Percentiles rank a stretch among this genome's conserved stretches.
These are phyloP conservation scores for Mycena sanguinolenta DNA, from an alignment of 768 basidiomycete genomes.

Conservation along the genomic window DNA sequence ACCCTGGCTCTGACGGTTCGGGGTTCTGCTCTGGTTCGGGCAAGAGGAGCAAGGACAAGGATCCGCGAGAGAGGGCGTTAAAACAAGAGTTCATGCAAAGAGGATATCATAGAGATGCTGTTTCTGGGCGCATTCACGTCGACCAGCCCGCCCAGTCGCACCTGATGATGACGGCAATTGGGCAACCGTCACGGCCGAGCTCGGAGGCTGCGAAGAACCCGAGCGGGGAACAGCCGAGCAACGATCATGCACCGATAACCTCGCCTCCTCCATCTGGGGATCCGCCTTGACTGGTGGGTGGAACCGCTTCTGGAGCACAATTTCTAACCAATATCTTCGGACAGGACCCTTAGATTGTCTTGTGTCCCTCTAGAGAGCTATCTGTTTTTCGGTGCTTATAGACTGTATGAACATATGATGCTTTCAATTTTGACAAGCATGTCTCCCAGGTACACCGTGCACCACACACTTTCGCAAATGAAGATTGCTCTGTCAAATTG, in stretches of 20 bases:
- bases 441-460: too few relatives aligned
- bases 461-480: too few relatives aligned
- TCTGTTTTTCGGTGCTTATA: too few relatives aligned
- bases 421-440: too few relatives aligned
- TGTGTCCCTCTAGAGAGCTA: too few relatives aligned
- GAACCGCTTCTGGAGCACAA: background rate
- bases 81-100: slow-evolving; percentile 29
- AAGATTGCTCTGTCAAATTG: too few relatives aligned
- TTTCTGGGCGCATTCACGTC: slow-evolving; percentile 22
- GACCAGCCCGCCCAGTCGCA: slow-evolving; percentile 27
- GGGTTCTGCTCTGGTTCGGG: slow-evolving; percentile 12
- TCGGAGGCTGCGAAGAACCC: background rate
- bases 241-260: background rate
- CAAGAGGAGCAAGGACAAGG: slow-evolving; percentile 15
- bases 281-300: slow-evolving; percentile 7
- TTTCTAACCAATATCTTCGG: background rate
- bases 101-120: slow-evolving; percentile 18
- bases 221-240: background rate
- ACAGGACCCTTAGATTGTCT: background rate
- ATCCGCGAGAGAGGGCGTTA: slow-evolving; percentile 31
- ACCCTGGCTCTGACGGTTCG: slow-evolving; percentile 32
- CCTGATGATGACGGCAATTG: slow-evolving; percentile 18
- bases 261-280: background rate
- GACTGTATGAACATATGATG: too few relatives aligned
- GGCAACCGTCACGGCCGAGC: slow-evolving; percentile 4